These are phyloP conservation scores for Pyrrhoderma noxium DNA, from an alignment of 1,284 basidiomycete genomes.

Conservation along the genomic window DNA sequence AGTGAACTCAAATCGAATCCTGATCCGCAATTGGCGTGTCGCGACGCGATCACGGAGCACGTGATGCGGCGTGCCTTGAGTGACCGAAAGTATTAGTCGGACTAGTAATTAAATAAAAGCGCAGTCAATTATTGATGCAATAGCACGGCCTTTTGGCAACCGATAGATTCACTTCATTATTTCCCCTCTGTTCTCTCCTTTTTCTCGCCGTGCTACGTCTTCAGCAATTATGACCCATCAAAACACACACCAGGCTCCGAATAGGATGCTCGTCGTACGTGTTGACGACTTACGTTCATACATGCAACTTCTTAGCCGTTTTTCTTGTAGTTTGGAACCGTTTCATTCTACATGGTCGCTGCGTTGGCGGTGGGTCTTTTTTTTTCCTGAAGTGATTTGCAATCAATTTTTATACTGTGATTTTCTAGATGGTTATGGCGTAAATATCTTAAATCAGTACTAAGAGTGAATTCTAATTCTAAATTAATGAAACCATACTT, in stretches of 20 bases:
- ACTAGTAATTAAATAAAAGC: neutral
- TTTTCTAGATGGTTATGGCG: constrained; percentile 75
- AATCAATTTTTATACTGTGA: constrained; percentile 17
- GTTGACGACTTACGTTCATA: constrained; percentile 10
- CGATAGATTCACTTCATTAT: neutral
- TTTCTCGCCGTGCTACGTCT: neutral
- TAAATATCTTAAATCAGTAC: constrained; percentile 31
- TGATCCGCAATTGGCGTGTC: too few relatives aligned
- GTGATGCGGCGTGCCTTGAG: too few relatives aligned
- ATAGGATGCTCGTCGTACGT: constrained; percentile 21
- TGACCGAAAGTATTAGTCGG: too few relatives aligned
- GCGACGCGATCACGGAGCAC: neutral
- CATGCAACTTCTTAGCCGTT: constrained; percentile 11
- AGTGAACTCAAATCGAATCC: too few relatives aligned
- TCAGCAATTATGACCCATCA: constrained; percentile 18
- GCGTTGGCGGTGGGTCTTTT: constrained; percentile 63
- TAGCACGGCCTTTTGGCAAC: neutral
- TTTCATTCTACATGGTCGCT: constrained; percentile 74
- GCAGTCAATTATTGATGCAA: neutral
- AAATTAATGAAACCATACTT: constrained; percentile 6
- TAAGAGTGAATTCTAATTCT: constrained; percentile 16
- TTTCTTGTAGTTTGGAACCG: constrained; percentile 47
- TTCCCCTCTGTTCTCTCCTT: neutral
- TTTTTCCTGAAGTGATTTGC: neutral
- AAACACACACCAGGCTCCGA: constrained; percentile 17